phyloP scores from a whole-genome alignment of 179 eudicot genomes.

The Patellifolia procumbens region DNA sequence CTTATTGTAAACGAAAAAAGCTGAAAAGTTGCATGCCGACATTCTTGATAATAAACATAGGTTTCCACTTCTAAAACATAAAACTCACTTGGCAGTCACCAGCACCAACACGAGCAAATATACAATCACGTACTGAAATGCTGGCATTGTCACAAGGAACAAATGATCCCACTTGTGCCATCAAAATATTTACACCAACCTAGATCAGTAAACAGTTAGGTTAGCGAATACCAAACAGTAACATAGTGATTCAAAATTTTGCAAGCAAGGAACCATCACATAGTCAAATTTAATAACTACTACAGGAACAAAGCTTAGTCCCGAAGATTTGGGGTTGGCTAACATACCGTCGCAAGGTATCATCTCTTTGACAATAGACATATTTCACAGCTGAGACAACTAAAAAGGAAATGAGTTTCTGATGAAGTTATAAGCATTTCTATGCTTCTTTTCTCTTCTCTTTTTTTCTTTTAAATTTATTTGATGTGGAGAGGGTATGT shows the following conservation, averaged over 20 bases:
- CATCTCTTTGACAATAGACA: no score
- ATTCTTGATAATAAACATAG: background rate
- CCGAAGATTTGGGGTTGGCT: no score
- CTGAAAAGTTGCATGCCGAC: background rate
- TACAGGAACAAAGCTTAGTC: no score
- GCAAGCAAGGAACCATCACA: background rate
- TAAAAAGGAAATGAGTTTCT: background rate
- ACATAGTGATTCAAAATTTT: background rate
- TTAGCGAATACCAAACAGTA: background rate
- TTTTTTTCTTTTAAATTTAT: background rate
- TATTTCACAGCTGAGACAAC: no score
- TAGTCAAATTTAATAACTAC: background rate
- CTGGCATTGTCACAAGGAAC: slow-evolving; percentile 93
- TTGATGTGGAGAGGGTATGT: background rate
- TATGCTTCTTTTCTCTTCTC: background rate
- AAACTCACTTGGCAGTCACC: slow-evolving; percentile 95
- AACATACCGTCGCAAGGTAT: no score
- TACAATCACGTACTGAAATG: slow-evolving; percentile 94
- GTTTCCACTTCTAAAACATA: slow-evolving; percentile 5
- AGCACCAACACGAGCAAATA: slow-evolving; percentile 99
- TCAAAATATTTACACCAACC: slow-evolving; percentile 94
- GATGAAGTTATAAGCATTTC: background rate
- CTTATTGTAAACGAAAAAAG: background rate
- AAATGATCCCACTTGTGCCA: slow-evolving; percentile 97
- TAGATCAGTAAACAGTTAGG: slow-evolving; percentile 32